Evolutionary conservation across 805 yeast species (phyloP).

Genomic region (Teunomyces lycoperdinae): DNA sequence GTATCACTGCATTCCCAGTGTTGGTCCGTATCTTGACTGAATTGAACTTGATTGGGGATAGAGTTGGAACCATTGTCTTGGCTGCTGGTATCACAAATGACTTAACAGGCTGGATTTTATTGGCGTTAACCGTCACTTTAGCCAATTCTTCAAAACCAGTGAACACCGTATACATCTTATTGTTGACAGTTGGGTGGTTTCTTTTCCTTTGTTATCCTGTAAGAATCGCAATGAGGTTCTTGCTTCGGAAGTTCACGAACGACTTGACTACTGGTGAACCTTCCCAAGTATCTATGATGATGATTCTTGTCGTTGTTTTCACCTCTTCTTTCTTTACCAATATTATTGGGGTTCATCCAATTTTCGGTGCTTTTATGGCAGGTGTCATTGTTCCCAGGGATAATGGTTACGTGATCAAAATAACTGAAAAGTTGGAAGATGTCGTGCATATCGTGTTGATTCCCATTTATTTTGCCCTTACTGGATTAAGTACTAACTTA

Average conservation of each 20-base stretch:
- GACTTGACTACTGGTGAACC: conserved; percentile 61
- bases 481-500: conserved; percentile 70
- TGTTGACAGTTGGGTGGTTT: conserved; percentile 70
- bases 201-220: conserved; percentile 57
- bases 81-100: conserved; percentile 85
- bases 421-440: conserved; percentile 77
- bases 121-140: conserved; percentile 72
- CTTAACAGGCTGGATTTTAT: conserved; percentile 74
- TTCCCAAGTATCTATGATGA: conserved; percentile 56
- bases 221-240: conserved; percentile 44
- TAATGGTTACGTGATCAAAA: conserved; percentile 63
- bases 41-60: conserved; percentile 62
- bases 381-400: conserved; percentile 78
- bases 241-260: conserved; percentile 46
- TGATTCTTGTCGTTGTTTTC: conserved; percentile 55
- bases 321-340: conserved; percentile 76
- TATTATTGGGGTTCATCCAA: conserved; percentile 82
- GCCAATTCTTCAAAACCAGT: conserved; percentile 72
- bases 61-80: conserved; percentile 68
- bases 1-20: conserved; percentile 86
- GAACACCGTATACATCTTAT: conserved; percentile 64
- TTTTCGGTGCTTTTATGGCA: conserved; percentile 79
- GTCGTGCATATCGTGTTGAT: conserved; percentile 67
- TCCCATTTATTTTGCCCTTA: conserved; percentile 77
- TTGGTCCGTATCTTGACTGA: conserved; percentile 76